Evolutionary conservation across 257 asterid species (phyloP).

Genomic region (Gentiana dahurica): DNA sequence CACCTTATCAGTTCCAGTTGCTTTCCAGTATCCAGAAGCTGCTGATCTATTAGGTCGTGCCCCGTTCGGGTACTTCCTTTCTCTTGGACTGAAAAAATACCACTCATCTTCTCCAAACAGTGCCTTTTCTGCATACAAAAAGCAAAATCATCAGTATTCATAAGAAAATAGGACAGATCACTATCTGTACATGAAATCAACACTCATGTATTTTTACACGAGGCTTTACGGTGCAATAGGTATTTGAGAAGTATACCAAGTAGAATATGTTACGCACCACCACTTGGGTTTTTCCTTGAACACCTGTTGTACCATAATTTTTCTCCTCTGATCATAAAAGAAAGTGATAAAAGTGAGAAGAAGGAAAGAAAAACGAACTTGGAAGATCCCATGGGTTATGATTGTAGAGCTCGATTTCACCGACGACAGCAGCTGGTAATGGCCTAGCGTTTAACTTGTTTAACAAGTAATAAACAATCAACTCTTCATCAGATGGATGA

Average conservation of each 20-base stretch:
- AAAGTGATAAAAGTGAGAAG: too few species aligned
- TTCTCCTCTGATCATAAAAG: too few species aligned
- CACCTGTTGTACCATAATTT: too few species aligned
- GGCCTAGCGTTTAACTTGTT: constrained; percentile 42
- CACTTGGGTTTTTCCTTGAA: too few species aligned
- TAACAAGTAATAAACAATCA: constrained; percentile 34
- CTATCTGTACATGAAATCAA: not conserved
- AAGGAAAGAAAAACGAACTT: too few species aligned
- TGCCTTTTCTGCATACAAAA: constrained; percentile 27
- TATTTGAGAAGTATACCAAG: too few species aligned
- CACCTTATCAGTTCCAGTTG: constrained; percentile 49
- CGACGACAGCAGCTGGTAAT: constrained; percentile 36
- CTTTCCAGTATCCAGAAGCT: constrained; percentile 59
- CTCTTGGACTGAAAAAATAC: constrained; percentile 61
- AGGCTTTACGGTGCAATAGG: too few species aligned
- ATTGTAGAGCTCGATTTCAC: constrained; percentile 44
- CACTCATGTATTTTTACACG: too few species aligned
- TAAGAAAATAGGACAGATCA: constrained; percentile 1
- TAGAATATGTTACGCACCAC: too few species aligned
- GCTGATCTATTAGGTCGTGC: constrained; percentile 53
- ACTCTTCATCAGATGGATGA: constrained; percentile 58
- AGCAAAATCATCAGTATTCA: not conserved
- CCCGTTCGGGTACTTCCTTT: constrained; percentile 57
- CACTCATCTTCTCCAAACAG: constrained; percentile 48
- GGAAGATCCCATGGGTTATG: constrained; percentile 4